These are phyloP conservation scores for Tuber indicum DNA, from an alignment of 495 filamentous ascomycete genomes.

Conservation along the genomic window DNA sequence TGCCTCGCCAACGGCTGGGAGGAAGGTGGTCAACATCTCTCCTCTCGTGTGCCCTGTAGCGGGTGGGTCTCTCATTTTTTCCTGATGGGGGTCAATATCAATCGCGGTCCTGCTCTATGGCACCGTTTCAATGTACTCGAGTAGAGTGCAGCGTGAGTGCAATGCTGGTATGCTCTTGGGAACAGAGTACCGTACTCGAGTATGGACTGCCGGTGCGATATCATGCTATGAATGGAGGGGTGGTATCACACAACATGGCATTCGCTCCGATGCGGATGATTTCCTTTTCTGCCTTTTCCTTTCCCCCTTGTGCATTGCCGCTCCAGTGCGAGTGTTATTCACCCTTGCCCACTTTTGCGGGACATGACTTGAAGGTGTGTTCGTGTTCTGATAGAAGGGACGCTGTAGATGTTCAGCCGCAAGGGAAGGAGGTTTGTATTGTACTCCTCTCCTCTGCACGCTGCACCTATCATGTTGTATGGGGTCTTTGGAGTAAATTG, in stretches of 20 bases:
- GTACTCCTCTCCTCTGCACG: not conserved
- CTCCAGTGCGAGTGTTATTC: not conserved
- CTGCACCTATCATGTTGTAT: not conserved
- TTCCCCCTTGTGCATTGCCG: not conserved
- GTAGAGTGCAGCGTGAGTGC: no score
- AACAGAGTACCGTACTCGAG: no score
- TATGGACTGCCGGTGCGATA: no score
- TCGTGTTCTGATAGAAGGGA: not conserved
- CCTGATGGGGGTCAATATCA: not conserved
- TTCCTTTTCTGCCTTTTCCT: not conserved
- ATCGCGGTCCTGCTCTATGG: not conserved
- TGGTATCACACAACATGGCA: not conserved
- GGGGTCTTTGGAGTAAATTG: not conserved
- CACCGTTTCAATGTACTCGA: not conserved
- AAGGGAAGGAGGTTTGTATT: not conserved
- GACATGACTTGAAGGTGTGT: constrained; percentile 1
- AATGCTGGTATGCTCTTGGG: not conserved
- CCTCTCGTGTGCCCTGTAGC: not conserved
- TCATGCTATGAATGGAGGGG: not conserved
- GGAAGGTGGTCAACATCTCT: not conserved
- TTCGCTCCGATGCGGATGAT: not conserved
- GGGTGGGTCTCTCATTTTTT: not conserved
- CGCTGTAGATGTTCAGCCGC: not conserved
- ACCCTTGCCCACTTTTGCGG: not conserved
- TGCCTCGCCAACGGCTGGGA: not conserved